phyloP scores from a whole-genome alignment of 257 asterid species.

The Solanum paucissectum region DNA sequence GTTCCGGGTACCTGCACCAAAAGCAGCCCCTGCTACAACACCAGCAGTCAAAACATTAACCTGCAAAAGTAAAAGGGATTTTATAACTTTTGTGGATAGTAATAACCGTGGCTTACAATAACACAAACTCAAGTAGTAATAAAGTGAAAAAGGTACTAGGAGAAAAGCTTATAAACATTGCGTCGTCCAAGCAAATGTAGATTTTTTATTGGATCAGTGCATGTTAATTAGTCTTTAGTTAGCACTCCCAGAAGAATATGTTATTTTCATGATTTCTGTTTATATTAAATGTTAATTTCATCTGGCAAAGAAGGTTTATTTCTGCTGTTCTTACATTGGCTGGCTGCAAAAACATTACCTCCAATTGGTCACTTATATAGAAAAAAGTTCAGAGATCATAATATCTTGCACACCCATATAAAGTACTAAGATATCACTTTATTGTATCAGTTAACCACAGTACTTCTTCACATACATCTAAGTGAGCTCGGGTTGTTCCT shows the following conservation, averaged over 20 bases:
- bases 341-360: background rate
- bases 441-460: background rate
- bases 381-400: background rate
- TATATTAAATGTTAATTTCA: background rate
- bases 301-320: background rate
- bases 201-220: background rate
- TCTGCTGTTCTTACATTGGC: background rate
- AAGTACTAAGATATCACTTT: background rate
- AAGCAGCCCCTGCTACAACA: conserved; percentile 68
- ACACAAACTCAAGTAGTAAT: background rate
- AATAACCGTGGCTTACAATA: background rate
- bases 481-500: background rate
- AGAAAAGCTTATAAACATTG: background rate
- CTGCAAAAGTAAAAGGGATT: background rate
- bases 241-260: background rate
- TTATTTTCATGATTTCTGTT: background rate
- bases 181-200: background rate
- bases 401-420: background rate
- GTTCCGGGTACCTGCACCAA: conserved; percentile 63
- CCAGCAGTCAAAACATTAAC: conserved; percentile 66
- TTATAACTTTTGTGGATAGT: background rate
- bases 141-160: background rate
- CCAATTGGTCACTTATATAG: background rate
- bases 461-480: background rate
- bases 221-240: background rate